phyloP scores from a whole-genome alignment of 345 rosid species.

The Murraya paniculata region DNA sequence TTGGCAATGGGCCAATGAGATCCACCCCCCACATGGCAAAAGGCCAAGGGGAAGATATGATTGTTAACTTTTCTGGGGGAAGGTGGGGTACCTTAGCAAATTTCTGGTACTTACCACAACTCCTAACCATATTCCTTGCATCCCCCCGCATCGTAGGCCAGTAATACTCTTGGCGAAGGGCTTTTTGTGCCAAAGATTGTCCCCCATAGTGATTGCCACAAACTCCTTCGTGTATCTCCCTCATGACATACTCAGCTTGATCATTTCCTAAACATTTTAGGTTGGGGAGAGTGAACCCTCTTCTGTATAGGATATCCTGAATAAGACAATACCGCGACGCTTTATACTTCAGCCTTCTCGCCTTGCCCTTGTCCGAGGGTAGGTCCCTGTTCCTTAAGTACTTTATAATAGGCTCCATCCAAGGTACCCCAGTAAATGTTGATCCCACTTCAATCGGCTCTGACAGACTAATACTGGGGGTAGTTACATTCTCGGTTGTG shows the following conservation, averaged over 20 bases:
- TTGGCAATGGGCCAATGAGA: background rate
- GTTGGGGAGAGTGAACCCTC: background rate
- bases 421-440: accelerated
- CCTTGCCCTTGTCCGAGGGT: no score
- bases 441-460: accelerated
- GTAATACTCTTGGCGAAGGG: no score
- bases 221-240: accelerated
- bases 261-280: no score
- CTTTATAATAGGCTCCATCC: no score
- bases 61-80: background rate
- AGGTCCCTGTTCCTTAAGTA: accelerated
- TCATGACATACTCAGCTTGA: accelerated
- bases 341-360: no score
- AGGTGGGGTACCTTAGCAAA: background rate
- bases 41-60: background rate
- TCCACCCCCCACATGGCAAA: background rate
- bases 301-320: no score
- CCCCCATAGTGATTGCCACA: background rate
- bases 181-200: no score
- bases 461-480: accelerated
- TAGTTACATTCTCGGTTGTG: no score
- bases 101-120: no score
- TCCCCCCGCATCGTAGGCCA: no score
- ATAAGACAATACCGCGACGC: no score
- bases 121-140: no score